Evolutionary conservation across 1,284 basidiomycete genomes (phyloP), one percentile per base, ranked within the genome.

Genomic region (Laetiporus sulphureus): DNA sequence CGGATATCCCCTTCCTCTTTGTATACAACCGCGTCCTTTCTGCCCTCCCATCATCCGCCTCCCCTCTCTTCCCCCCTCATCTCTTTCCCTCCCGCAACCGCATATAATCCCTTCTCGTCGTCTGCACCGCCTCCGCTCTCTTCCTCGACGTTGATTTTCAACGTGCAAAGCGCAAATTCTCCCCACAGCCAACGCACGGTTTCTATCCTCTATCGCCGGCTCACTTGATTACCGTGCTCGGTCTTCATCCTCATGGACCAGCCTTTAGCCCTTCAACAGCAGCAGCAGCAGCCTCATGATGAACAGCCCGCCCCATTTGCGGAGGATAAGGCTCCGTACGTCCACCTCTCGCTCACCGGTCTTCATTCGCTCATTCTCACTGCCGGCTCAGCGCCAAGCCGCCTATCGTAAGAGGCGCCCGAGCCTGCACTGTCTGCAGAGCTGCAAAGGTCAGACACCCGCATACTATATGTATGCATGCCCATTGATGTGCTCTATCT

Each of bases 361-460:
- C 23, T 16, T 16, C 16, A 10, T 13, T 36, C n/a, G 20, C 30
- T 11, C 20, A 27, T 35, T 15, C 30, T 24, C 13, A 20, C 36
- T 18, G 11, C 27, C 16, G 24, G 21, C 5, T 27, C 49, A 70
- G 71, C 36, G 54, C 66, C 34, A 77, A 74, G 54, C 47, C 72
- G 15, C 79, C 81, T 42, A 73, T 87, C 41, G 68, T 80, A 36
- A 71, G 84, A 53, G 83, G 83, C 41, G 82, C 84, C 38, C 68
- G 86, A 38, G 85, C 85, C 19, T 89, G 85, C 59, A 87, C 82
- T 32, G 83, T 87, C 53, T 90, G 86, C 62, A 77, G 86, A 36
- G 73, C 76, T 40, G 86, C 87, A 54, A 90, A 90, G 75, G 87
- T 82, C 57, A 45, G 38, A 41, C 38, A 40, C 41, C 45, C 44